Evolutionary conservation across 192 early-diverging fungal genomes (phyloP).

Genomic region (Diversispora epigaea): DNA sequence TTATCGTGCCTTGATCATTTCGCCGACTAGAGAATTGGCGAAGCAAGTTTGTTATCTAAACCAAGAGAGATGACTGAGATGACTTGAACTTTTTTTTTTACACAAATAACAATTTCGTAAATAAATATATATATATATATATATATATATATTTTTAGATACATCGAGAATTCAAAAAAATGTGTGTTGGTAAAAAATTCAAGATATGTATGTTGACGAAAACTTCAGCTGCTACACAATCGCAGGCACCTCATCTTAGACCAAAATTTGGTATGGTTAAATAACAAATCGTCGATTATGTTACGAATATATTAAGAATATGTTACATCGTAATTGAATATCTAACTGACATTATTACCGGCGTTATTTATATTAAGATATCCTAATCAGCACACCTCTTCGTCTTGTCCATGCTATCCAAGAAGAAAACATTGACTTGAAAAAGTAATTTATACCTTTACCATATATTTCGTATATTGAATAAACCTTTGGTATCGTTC

Average conservation of each 20-base stretch:
- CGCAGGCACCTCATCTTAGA: conserved; percentile 61
- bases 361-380: conserved; percentile 53
- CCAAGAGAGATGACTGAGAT: too few species aligned
- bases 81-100: neutral
- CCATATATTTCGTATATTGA: too few species aligned
- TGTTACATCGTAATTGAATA: too few species aligned
- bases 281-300: too few species aligned
- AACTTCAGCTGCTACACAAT: conserved; percentile 64
- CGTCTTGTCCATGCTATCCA: conserved; percentile 88
- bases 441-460: conserved; percentile 45
- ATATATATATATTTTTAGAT: conserved; percentile 62
- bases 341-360: too few species aligned
- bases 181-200: conserved; percentile 75
- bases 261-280: conserved; percentile 59
- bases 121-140: neutral
- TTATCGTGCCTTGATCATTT: conserved; percentile 86
- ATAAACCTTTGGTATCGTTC: too few species aligned
- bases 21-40: conserved; percentile 93
- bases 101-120: neutral
- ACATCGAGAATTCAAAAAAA: conserved; percentile 73
- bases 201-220: conserved; percentile 84
- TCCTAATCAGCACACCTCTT: conserved; percentile 90
- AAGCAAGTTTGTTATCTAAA: conserved; percentile 52
- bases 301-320: too few species aligned
- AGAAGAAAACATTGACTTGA: conserved; percentile 72